Evolutionary conservation across 2,329 filamentous ascomycete genomes (phyloP).

Genomic region (Pseudogymnoascus sp.): DNA sequence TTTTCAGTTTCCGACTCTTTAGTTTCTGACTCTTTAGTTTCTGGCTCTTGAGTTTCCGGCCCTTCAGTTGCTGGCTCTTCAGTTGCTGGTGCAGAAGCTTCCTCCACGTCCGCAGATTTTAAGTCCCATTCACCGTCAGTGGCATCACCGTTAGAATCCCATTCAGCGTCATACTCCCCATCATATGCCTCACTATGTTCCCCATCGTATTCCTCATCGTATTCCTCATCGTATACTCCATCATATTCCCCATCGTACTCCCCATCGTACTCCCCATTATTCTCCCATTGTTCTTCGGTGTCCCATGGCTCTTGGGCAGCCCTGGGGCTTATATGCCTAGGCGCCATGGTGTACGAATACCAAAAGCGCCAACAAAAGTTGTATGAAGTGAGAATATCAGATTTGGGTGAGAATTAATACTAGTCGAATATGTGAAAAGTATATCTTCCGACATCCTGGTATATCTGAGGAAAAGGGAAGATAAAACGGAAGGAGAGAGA

Average conservation of each 20-base stretch:
- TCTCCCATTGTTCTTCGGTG: neutral
- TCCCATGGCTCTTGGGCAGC: neutral
- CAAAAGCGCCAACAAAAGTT: neutral
- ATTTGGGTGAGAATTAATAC: neutral
- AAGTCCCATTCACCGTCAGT: neutral
- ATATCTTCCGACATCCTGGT: neutral
- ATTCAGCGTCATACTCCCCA: neutral
- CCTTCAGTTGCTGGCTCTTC: neutral
- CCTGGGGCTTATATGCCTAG: neutral
- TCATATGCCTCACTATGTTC: neutral
- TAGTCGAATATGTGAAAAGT: neutral
- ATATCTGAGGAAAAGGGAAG: neutral
- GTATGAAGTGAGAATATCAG: neutral
- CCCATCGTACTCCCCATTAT: neutral
- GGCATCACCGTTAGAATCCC: neutral
- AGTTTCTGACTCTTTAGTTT: neutral
- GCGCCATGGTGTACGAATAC: neutral
- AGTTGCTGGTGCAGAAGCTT: neutral
- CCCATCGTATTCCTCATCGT: neutral
- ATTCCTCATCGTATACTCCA: neutral
- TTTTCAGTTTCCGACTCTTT: neutral
- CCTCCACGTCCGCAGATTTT: neutral
- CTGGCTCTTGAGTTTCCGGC: neutral
- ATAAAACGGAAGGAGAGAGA: neutral
- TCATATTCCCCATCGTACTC: neutral